Evolutionary conservation across 208 protist species (phyloP), one percentile per base, ranked within the genome.

Genomic region (Polymyxa betae): DNA sequence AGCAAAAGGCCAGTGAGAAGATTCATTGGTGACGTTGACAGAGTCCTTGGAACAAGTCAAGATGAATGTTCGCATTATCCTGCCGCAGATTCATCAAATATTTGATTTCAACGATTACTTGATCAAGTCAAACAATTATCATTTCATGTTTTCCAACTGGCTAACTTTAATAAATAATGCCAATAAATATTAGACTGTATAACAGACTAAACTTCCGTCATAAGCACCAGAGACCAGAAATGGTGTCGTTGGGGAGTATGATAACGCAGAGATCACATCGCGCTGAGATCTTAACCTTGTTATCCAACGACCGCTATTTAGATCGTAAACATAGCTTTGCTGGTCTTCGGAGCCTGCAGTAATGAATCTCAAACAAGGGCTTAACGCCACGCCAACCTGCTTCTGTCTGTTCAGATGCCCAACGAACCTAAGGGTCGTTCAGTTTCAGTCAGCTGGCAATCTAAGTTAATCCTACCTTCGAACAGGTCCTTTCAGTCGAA

Each of bases 281-380:
- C 72, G 72, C 5, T 82, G 72, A 35, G 16, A 5, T n/a, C 40
- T 82, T 5, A 82, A 43, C 5, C 72, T 5, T 16, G 5, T n/a
- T 43, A 82, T 38, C n/a, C 40, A 82, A 38, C 72, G 72, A 5
- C 72, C 72, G n/a, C 35, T 45, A 5, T n/a, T n/a, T 38, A 82
- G 5, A 35, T 82, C 72, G 35, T 82, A 82, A 40, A 82, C 35
- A 43, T 45, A 82, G 16, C 16, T 82, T n/a, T 45, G 40, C 5
- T 82, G 5, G 40, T 82, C 72, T 82, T 82, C 72, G n/a, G 72
- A 82, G n/a, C 72, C 72, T 16, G 40, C 72, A 20, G 72, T n/a
- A 35, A 82, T 43, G 35, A 20, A 82, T 43, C 72, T 5, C 35
- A 82, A 12, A 82, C 72, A 82, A 45, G 72, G 72, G 72, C 72